These are phyloP conservation scores for Tuber magnatum DNA, from an alignment of 495 filamentous ascomycete species.

Conservation along the genomic window DNA sequence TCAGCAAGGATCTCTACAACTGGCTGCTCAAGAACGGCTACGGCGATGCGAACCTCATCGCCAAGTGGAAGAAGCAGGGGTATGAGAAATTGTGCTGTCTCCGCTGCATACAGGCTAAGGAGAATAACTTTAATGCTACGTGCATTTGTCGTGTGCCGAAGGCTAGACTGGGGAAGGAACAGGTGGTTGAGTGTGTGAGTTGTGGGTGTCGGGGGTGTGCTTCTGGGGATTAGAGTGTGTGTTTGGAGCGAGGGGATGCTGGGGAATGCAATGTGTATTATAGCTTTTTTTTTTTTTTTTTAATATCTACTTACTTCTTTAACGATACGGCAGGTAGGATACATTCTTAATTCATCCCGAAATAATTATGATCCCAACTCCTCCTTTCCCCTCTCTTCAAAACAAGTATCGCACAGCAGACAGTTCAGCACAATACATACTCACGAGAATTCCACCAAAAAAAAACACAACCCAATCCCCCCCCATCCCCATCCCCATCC, in stretches of 20 bases:
- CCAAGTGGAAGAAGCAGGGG: conserved; percentile 99
- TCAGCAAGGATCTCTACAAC: conserved; percentile 83
- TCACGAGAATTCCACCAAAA: neutral
- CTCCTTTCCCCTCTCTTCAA: neutral
- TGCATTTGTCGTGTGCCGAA: conserved; percentile 96
- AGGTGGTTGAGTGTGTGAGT: conserved; percentile 87
- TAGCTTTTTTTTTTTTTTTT: neutral
- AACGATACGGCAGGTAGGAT: neutral
- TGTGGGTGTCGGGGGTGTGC: conserved; percentile 91
- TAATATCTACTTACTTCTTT: no score
- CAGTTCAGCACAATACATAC: neutral
- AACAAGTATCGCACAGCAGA: neutral
- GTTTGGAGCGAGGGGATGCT: neutral
- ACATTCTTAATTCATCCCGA: neutral
- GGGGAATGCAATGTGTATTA: neutral
- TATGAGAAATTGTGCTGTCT: conserved; percentile 98
- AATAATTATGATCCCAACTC: neutral
- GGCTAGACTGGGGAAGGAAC: conserved; percentile 80
- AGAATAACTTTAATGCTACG: conserved; percentile 96
- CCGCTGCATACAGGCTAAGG: conserved; percentile 95
- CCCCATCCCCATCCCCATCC: neutral
- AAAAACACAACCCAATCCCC: neutral
- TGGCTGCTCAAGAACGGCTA: conserved; percentile 96
- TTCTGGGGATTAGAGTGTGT: conserved; percentile 62
- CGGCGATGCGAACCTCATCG: conserved; percentile 87